Base-by-base conservation (phyloP, 192 early-diverging fungal species). In the Coemansia sp. region DNA sequence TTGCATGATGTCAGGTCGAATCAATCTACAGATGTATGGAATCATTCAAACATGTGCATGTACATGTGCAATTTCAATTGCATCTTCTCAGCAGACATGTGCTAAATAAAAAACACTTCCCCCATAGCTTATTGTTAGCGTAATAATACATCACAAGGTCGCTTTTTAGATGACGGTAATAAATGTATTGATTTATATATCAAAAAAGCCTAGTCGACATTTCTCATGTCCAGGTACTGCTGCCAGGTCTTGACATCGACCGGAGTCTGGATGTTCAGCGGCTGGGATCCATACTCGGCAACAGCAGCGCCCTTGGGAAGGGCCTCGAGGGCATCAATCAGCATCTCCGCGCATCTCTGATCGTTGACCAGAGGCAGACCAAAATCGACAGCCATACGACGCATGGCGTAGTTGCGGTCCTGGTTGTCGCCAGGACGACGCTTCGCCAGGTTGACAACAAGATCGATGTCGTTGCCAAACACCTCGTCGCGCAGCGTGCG, bases 311-410 rank as follows among this genome's bases (percentile, higher is more conserved):
- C 84, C 60, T 63, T 66, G 51, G 64, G 82, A 52, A 84, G 80
- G 48, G 85, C 86, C 48, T 78, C 81, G 7, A 94, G 67, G 2
- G 96, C 87, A 72, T 99, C 93, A 30, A 95, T 90, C 60, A 99
- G 96, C 76, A 99, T 75, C 66, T 89, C 89, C 42, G 94, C 96
- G 73, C 94, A 95, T 68, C 96, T 89, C 81, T 91, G 85, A 72
- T 99, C 95, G 60, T 95, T 99, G 66, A 99, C 89, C 25, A 99
- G 78, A 14, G 97, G 95, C 63, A 99, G 91, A 22, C 92, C 93
- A 77, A 96, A 93, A 73, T 99, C 97, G 2, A 99, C 94, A 48
- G 96, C 97, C 74, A 94, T 92, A 72, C 97, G 86, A 63, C 97
- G 90, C 66, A 89, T 89, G 32, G 87, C 84, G 72, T 99, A 99